Percentiles rank a stretch among this genome's conserved stretches.
Evolutionary conservation across 345 rosid species (phyloP).

Genomic region (Citrus medica): DNA sequence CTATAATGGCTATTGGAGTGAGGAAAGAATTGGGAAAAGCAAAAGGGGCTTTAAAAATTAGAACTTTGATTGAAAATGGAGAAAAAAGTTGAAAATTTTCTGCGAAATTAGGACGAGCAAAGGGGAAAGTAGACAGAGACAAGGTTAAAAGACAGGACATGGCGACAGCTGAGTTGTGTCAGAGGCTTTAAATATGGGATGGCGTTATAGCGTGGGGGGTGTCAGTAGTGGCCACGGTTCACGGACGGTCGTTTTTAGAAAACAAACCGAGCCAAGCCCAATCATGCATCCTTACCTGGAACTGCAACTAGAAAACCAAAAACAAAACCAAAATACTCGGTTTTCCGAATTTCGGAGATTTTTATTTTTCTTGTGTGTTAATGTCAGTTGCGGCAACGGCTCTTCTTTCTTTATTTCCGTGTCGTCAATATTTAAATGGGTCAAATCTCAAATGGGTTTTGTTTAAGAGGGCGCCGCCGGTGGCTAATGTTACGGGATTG

Average conservation of each 20-base stretch:
- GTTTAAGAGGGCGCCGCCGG: background rate
- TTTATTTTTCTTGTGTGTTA: background rate
- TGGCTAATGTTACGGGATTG: background rate
- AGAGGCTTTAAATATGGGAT: constrained; percentile 14
- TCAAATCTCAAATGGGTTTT: background rate
- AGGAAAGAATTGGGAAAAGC: no score
- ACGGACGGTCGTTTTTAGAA: background rate
- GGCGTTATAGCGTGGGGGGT: background rate
- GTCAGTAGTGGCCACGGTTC: background rate
- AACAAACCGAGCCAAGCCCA: no score
- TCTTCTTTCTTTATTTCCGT: background rate
- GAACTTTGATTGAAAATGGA: background rate
- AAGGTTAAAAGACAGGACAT: background rate
- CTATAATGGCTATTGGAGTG: no score
- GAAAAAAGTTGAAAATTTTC: background rate
- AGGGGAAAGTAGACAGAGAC: background rate
- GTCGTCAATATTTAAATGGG: background rate
- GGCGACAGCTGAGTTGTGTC: constrained; percentile 13
- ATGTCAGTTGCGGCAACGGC: background rate
- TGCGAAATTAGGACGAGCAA: background rate
- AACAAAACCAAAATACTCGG: no score
- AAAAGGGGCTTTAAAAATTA: background rate
- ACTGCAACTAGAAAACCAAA: no score
- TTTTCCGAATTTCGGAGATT: background rate
- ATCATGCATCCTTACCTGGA: no score